Conservation (phyloP, 352 stramenopile species). For the Phytophthora sansomeana region DNA sequence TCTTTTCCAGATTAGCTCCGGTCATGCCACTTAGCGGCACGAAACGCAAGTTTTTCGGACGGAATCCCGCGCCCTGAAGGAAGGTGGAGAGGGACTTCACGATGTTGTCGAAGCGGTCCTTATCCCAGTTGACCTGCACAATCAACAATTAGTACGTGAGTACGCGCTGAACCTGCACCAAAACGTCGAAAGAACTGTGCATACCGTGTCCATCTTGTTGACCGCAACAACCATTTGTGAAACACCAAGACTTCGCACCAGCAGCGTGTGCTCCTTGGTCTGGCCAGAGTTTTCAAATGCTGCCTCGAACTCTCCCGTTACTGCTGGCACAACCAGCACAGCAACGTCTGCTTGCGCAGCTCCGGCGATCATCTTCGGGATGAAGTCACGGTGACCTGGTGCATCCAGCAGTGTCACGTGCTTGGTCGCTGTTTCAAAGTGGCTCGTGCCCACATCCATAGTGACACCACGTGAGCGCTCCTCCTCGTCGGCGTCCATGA, state of each 20-base stretch:
- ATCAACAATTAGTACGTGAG: slow-evolving; percentile 10
- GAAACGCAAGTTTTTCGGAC: slow-evolving; percentile 84
- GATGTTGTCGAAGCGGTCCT: slow-evolving; percentile 85
- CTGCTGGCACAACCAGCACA: slow-evolving; percentile 95
- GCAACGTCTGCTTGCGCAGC: slow-evolving; percentile 93
- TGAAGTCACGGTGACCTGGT: slow-evolving; percentile 97
- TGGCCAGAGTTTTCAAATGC: slow-evolving; percentile 95
- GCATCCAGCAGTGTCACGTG: slow-evolving; percentile 97
- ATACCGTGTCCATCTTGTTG: slow-evolving; percentile 98
- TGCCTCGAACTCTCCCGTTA: slow-evolving; percentile 95
- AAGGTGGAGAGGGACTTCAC: slow-evolving; percentile 78
- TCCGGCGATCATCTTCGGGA: slow-evolving; percentile 98
- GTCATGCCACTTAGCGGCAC: slow-evolving; percentile 90
- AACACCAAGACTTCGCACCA: slow-evolving; percentile 94
- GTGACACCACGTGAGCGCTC: slow-evolving; percentile 96
- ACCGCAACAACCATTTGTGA: slow-evolving; percentile 96
- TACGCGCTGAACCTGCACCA: background rate
- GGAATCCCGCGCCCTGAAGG: slow-evolving; percentile 79
- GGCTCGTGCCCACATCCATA: slow-evolving; percentile 97
- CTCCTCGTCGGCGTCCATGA: slow-evolving; percentile 92
- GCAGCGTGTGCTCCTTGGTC: slow-evolving; percentile 97
- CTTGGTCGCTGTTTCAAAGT: slow-evolving; percentile 90
- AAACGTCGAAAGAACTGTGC: background rate
- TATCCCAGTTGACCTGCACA: slow-evolving; percentile 63
- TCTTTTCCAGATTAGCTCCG: slow-evolving; percentile 85